Base-by-base conservation (phyloP, 768 basidiomycete species). In the Agrocybe pediades region DNA sequence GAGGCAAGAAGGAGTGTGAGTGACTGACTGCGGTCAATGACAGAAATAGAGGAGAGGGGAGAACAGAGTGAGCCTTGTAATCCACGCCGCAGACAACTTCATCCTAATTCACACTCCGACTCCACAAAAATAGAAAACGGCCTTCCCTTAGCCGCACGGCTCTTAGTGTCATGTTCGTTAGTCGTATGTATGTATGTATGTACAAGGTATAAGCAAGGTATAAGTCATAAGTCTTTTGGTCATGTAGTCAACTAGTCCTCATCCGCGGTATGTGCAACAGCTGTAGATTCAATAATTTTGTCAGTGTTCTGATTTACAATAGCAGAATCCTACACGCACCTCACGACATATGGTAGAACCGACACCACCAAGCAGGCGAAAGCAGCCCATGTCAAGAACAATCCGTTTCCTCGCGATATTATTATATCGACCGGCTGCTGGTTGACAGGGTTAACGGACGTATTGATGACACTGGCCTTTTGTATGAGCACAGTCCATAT, bases 201-300 rank as follows among this genome's bases (percentile, higher is more conserved):
- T 36, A 52, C 44, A 49, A 51, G 33, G 36, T 50, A 26, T 41
- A 44, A 42, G 41, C 51, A 51, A 44, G 40, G 48, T 24, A 40
- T 49, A 52, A 20, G 29, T 58, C 55, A 46, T 57, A 54, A 57
- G 59, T 57, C 60, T 51, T 51, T 57, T 51, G 46, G 30, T 54
- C 45, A 23, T 49, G 20, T 49, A 41, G 3, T 36, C 25, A 43
- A 40, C 33, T 13, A 24, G 30, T 47, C 48, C 15, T 49, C 64
- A 88, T 71, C 88, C 86, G 58, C 88, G 84, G 72, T 78, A 92
- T 49, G 90, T 92, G 71, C 88, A 91, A 63, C 88, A 92, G 60
- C 90, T 92, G 57, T 19, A 41, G 2, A 39, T 27, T n/a, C 43
- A 33, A 46, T 19, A 1, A 15, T 46, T 46, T 45, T 45, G 53